Base-by-base conservation (phyloP, 345 rosid genomes). In the Noccaea bulbosa region DNA sequence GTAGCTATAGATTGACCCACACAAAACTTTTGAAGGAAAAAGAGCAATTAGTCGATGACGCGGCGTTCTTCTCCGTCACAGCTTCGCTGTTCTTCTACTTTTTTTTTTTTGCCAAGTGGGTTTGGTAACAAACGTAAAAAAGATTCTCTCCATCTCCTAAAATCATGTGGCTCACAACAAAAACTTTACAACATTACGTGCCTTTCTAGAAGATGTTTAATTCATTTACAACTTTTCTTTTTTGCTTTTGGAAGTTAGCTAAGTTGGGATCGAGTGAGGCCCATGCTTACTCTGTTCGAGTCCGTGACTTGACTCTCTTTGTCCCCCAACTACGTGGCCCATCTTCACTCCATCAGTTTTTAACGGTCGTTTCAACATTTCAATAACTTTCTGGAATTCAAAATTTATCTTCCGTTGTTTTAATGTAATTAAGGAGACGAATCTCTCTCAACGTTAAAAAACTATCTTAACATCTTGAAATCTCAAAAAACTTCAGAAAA, bases 151-250 rank as follows among this genome's bases (percentile, higher is more conserved):
- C 17, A 48, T 35, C 7, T 8, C 33, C 41, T 17, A 57, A 11
- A 63, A 37, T 27, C 15, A 51, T 60, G 78, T 74, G 78, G 78
- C 68, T 74, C 62, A 58, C 15, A 47, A 38, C 47, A 47, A 65
- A 4, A 72, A 34, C 54, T 12, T 54, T 3, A 15, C 1, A 34
- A 52, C 47, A 43, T 50, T 61, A 20, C 59, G 46, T 57, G 20
- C 16, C 44, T 40, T 30, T 47, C 16, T 38, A 57, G 16, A 48
- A 65, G 16, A 46, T 4, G 47, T 46, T 27, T 27, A 22, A 53
- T 62, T 62, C 33, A 53, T 63, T 62, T 2, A 53, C 70, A 72
- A 72, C 47, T 24, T 46, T 35, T 15, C 40, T 39, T 40, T 39
- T 50, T 56, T 55, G 49, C 24, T 64, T 64, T 64, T 46, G 70